A percentile compares a stretch with the other conserved stretches of the same genome.
Evolutionary conservation across 1,284 basidiomycete genomes (phyloP).

Genomic region (Apiotrichum akiyoshidainum): DNA sequence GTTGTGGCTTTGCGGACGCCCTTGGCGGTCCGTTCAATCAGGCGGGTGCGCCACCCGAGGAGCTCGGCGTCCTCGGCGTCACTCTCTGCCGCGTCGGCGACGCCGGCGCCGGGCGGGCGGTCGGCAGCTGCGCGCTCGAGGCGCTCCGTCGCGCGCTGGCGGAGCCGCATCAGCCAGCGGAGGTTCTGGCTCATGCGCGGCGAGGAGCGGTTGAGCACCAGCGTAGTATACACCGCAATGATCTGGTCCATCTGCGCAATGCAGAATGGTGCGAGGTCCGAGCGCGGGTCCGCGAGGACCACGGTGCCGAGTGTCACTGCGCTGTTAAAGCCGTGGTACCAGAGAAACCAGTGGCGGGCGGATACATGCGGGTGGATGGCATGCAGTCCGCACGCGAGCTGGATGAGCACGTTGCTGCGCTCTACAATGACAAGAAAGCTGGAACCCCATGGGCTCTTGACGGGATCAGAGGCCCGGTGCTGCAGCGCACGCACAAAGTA

Average conservation of each 20-base stretch:
- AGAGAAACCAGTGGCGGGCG: constrained; percentile 28
- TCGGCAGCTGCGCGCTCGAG: constrained; percentile 10
- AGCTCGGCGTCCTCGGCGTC: constrained; percentile 25
- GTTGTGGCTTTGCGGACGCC: constrained; percentile 6
- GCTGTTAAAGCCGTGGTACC: constrained; percentile 33
- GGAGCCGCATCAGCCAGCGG: constrained; percentile 29
- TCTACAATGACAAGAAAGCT: constrained; percentile 35
- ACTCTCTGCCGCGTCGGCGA: not conserved
- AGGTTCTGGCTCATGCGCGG: constrained; percentile 26
- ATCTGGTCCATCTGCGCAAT: constrained; percentile 28
- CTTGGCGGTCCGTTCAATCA: constrained; percentile 26
- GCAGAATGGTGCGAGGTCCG: constrained; percentile 26
- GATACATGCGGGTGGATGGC: constrained; percentile 27
- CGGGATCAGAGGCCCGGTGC: constrained; percentile 28
- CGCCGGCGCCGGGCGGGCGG: not conserved
- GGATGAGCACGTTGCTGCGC: constrained; percentile 34
- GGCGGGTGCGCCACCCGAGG: constrained; percentile 31
- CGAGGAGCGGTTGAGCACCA: constrained; percentile 21
- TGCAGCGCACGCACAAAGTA: constrained; percentile 39
- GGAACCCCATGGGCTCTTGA: constrained; percentile 26
- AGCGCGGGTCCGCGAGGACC: constrained; percentile 28
- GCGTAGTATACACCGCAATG: constrained; percentile 24
- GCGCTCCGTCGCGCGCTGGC: constrained; percentile 14
- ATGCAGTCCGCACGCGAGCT: constrained; percentile 28
- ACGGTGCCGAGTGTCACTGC: constrained; percentile 36